A percentile compares a stretch with the other conserved stretches of the same genome.
Evolutionary conservation across 768 basidiomycete species (phyloP).

Genomic region (Tulasnella sp.): DNA sequence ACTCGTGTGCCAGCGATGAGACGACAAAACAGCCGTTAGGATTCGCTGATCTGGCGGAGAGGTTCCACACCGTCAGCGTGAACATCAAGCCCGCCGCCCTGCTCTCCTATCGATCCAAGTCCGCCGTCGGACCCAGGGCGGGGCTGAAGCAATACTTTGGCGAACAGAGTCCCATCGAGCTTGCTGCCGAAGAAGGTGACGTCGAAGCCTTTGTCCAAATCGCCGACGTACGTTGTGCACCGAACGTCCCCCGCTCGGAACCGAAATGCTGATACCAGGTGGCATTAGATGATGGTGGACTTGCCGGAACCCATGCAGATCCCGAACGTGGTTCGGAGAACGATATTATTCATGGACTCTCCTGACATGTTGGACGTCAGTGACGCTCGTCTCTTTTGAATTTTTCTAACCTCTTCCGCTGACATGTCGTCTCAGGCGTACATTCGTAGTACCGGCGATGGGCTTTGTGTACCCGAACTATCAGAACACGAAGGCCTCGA

Average conservation of each 20-base stretch:
- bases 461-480: constrained; percentile 16
- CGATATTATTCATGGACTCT: constrained; percentile 32
- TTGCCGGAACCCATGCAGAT: not conserved
- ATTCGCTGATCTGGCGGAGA: constrained; percentile 44
- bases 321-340: constrained; percentile 15
- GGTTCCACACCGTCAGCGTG: constrained; percentile 30
- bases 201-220: not conserved
- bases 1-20: constrained; percentile 15
- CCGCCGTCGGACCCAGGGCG: not conserved
- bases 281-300: constrained; percentile 25
- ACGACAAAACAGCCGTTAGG: constrained; percentile 25
- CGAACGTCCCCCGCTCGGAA: not conserved
- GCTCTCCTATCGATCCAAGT: not conserved
- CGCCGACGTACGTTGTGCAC: not conserved
- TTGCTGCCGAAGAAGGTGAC: not conserved
- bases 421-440: constrained; percentile 25
- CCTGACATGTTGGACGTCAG: constrained; percentile 37
- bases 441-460: constrained; percentile 40
- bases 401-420: not conserved
- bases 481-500: constrained; percentile 18
- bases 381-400: not conserved
- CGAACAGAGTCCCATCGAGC: not conserved
- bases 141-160: not conserved
- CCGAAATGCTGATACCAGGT: not conserved
- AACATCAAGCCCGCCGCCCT: not conserved